Evolutionary conservation across 495 filamentous ascomycete species (phyloP), one percentile per base, ranked within the genome.

Genomic region (Pseudomonodictys pantanalensis): DNA sequence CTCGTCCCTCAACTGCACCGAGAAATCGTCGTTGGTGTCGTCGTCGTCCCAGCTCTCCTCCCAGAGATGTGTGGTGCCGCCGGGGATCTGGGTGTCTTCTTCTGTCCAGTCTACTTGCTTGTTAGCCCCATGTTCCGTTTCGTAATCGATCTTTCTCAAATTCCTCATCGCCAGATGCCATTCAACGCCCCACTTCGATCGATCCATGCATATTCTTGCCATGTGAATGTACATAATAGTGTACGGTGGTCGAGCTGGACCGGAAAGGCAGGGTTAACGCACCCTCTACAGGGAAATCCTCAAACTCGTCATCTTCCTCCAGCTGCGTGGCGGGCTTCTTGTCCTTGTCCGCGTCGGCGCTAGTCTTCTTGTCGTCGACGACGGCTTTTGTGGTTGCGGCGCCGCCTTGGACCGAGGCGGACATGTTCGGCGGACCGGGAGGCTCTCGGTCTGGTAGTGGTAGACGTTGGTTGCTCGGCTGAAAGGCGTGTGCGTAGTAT

Each of bases 1-100:
- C 73, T 98, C 93, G 76, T 96, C 92, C 78, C 92, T 95, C 71
- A 98, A 76, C 83, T 97, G 93, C 72, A 88, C 83, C 11, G 91
- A 91, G 71, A 98, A 98, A 67, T 98, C 93, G 72, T 97, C 95
- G 66, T 80, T 92, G 55, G 91, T 91, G 78, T 97, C 93, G 73
- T 98, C 93, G 67, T 98, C 93, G 75, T 98, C 93, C 93, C 93
- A 98, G 78, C 91, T 97, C 81, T 98, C 93, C 78, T 98, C 93
- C 93, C 93, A 98, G 56, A 98, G 76, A 78, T 97, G 90, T 63
- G 86, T 84, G 64, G 84, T 88, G 67, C 75, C 65, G 55, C 77
- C 76, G 20, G 86, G 84, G 45, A 90, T 85, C 72, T 95, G 90
- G 61, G 88, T 86, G 64, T 93, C 89, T 71, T 95, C 90, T 67